Evolutionary conservation across 768 basidiomycete genomes (phyloP).

Genomic region (Mrakia gelida): DNA sequence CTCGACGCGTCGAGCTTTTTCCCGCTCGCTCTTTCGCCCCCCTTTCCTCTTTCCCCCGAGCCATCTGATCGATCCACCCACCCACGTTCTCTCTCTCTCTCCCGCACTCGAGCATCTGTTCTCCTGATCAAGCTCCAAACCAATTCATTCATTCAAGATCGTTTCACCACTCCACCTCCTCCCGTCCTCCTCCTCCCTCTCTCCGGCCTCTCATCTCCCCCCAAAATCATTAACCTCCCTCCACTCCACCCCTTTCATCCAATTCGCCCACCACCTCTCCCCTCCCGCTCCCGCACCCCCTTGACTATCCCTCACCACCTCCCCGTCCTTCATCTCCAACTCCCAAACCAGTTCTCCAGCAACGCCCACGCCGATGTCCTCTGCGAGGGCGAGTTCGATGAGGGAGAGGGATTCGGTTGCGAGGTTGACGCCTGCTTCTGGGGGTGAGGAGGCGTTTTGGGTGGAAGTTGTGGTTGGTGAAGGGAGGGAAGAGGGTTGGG

Average conservation of each 20-base stretch:
- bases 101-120: no score
- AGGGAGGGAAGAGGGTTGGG: background rate
- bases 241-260: slow-evolving; percentile 36
- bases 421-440: background rate
- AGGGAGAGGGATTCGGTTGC: slow-evolving; percentile 45
- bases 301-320: slow-evolving; percentile 72
- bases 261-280: slow-evolving; percentile 56
- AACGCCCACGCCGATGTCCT: slow-evolving; percentile 67
- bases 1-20: background rate
- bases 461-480: slow-evolving; percentile 31
- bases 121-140: no score
- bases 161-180: no score
- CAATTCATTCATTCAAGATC: background rate
- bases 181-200: background rate
- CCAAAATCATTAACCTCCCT: slow-evolving; percentile 19
- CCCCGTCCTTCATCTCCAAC: slow-evolving; percentile 61
- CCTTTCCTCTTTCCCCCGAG: no score
- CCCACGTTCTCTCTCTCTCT: no score
- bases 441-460: background rate
- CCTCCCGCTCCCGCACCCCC: slow-evolving; percentile 49
- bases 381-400: slow-evolving; percentile 65
- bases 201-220: background rate
- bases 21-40: background rate
- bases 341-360: slow-evolving; percentile 71
- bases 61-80: no score